phyloP scores from a whole-genome alignment of 1,139 yeast species.

The Pichia sp. region DNA sequence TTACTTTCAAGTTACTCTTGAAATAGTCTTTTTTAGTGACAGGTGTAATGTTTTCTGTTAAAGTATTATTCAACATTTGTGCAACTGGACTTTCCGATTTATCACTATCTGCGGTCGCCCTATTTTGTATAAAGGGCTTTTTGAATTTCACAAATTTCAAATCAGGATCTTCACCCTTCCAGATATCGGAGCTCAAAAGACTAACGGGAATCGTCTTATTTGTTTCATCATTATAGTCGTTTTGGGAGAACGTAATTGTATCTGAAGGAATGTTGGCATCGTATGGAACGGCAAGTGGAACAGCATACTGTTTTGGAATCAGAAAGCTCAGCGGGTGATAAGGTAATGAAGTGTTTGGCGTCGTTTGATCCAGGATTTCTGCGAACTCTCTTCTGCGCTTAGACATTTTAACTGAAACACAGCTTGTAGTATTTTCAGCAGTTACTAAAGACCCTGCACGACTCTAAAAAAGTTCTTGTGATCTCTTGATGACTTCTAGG shows the following conservation, averaged over 20 bases:
- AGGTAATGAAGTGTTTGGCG: constrained; percentile 10
- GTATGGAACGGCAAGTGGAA: constrained; percentile 27
- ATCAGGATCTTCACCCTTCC: constrained; percentile 20
- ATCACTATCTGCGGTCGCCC: not conserved
- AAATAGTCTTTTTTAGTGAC: constrained; percentile 20
- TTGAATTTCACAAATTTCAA: constrained; percentile 26
- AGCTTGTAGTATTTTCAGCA: too few species aligned
- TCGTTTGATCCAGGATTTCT: not conserved
- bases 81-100: not conserved
- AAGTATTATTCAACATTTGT: not conserved
- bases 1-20: constrained; percentile 27
- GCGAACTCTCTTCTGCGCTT: constrained; percentile 6
- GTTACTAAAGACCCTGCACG: too few species aligned
- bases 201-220: constrained; percentile 3
- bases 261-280: constrained; percentile 18
- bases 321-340: constrained; percentile 34
- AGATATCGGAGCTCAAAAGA: constrained; percentile 12
- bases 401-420: not conserved
- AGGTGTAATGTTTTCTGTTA: constrained; percentile 9
- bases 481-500: too few species aligned
- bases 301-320: constrained; percentile 34
- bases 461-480: too few species aligned
- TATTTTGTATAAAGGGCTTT: constrained; percentile 19
- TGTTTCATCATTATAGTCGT: constrained; percentile 11
- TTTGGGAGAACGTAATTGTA: constrained; percentile 14